These are phyloP conservation scores for Trichoderma arundinaceum DNA, from an alignment of 2,329 filamentous ascomycete genomes.

Conservation along the genomic window DNA sequence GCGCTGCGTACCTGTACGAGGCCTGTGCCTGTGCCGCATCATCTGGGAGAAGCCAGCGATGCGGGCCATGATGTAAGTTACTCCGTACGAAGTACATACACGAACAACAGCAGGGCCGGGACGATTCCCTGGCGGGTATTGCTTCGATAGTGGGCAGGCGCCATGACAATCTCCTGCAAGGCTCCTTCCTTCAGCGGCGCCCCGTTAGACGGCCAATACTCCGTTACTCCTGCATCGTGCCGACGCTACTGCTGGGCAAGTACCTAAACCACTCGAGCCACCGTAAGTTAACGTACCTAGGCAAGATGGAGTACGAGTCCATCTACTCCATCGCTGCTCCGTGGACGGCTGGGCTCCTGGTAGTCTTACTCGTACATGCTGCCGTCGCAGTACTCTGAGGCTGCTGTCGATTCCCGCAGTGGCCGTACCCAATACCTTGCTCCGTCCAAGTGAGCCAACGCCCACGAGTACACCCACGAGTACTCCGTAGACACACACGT, in stretches of 20 bases:
- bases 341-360: not conserved
- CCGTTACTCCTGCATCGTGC: constrained; percentile 20
- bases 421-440: not conserved
- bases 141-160: constrained; percentile 17
- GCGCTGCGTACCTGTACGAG: not conserved
- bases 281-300: not conserved
- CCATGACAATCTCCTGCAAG: constrained; percentile 19
- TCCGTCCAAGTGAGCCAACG: not conserved
- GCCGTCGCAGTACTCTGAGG: not conserved
- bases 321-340: not conserved
- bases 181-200: constrained; percentile 23
- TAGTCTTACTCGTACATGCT: not conserved
- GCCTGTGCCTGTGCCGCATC: not conserved
- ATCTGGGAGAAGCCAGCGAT: not conserved
- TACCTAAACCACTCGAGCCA: constrained; percentile 3
- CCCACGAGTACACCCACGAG: no score
- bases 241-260: constrained; percentile 4
- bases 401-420: not conserved
- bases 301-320: not conserved
- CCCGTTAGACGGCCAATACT: not conserved
- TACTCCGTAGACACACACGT: no score
- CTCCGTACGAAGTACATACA: constrained; percentile 10
- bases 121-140: constrained; percentile 7
- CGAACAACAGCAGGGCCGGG: constrained; percentile 4
- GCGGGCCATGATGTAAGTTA: constrained; percentile 15